phyloP scores from a whole-genome alignment of 371 early-diverging fungal genomes.

The Hamiltosporidium tvaerminnensis region DNA sequence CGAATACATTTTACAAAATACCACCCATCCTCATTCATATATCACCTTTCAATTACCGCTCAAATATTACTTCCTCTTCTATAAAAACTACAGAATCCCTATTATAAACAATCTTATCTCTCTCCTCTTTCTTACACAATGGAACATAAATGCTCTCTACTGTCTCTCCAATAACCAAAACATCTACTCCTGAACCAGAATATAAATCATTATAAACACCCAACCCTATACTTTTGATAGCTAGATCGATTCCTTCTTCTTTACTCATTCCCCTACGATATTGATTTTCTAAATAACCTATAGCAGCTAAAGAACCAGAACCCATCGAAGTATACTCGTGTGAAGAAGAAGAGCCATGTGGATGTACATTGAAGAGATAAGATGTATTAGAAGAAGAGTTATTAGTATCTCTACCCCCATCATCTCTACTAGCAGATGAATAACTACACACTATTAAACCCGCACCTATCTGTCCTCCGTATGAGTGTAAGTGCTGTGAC shows the following conservation, averaged over 20 bases:
- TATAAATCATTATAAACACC: constrained; percentile 53
- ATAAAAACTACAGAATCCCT: too few species aligned
- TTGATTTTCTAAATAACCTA: constrained; percentile 36
- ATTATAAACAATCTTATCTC: too few species aligned
- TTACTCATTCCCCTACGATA: constrained; percentile 37
- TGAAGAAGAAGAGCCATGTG: constrained; percentile 41
- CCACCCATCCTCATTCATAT: too few species aligned
- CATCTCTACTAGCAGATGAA: too few species aligned
- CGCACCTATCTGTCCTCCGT: constrained; percentile 48
- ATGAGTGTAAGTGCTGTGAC: constrained; percentile 32
- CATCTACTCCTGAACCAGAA: constrained; percentile 52
- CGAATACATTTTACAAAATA: too few species aligned
- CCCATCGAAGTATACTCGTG: constrained; percentile 43
- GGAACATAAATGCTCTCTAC: too few species aligned
- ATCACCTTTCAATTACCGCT: too few species aligned
- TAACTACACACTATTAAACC: constrained; percentile 32
- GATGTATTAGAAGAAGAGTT: constrained; percentile 5
- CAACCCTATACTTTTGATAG: constrained; percentile 41
- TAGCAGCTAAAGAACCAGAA: constrained; percentile 51
- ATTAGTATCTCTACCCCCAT: constrained; percentile 44
- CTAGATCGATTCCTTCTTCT: constrained; percentile 48
- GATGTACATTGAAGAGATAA: constrained; percentile 37
- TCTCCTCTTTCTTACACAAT: too few species aligned
- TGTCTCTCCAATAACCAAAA: background rate
- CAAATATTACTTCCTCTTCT: too few species aligned